Base-by-base conservation (phyloP, 306 rosid genomes). In the Rosa persica region DNA sequence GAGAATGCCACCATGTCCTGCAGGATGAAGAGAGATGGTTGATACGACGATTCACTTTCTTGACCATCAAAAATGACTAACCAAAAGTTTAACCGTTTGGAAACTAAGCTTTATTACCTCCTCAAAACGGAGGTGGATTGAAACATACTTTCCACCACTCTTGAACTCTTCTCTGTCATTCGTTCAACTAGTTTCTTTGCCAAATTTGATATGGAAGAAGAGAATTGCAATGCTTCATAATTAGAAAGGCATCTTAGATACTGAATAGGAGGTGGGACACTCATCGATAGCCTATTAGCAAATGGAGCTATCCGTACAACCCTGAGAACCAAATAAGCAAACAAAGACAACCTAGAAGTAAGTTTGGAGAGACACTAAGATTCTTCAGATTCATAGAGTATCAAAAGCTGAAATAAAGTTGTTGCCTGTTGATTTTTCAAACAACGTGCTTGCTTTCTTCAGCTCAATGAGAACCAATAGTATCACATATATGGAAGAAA, bases 1-100 rank as follows among this genome's bases (percentile, higher is more conserved):
- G 98, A 96, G 87, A 96, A 96, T 57, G 99, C 99, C 42, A 96
- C 88, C 98, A 96, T 96, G 89, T 96, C 99, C 99, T 96, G 81
- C 61, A 79, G 62, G 76, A 73, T 27, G 75, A 65, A 65, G 75
- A 74, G 17, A 72, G 44, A 66, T 8, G 4, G 77, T 70, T 78
- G 65, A 78, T 61, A 44, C 16, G 40, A 38, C 8, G 36, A 74
- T 52, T 51, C 67, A 72, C 46, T 49, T 70, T 46, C 61, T 13
- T 8, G 40, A 74, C 76, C 67, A 22, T 40, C 5, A 12, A 23
- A 55, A 38, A 52, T 6, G 66, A 51, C 40, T n/a, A 75, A 73
- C 54, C 47, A 62, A 76, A 40, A 55, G 34, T 74, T 81, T 60
- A 73, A 30, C 68, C 49, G 23, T 69, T 54, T 54, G 23, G 78